Conservation (phyloP, 441 rosid species). For the Corymbia citriodora region DNA sequence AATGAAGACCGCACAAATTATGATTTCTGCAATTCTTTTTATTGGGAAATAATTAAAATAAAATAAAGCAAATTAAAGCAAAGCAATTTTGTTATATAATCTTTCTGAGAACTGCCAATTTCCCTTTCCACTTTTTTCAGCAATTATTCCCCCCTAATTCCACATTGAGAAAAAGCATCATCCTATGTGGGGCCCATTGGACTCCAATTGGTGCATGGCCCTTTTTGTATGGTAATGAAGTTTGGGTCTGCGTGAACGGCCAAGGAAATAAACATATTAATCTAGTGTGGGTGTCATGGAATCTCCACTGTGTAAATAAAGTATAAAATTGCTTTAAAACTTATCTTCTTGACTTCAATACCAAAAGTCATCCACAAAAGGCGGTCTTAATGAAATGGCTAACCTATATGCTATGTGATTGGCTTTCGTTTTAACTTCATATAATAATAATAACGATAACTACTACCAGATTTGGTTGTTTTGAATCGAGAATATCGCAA, state of each 20-base stretch:
- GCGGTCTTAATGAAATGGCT: background rate
- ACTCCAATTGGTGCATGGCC: background rate
- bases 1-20: background rate
- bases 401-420: background rate
- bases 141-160: background rate
- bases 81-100: background rate
- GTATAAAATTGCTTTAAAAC: background rate
- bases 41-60: background rate
- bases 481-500: background rate
- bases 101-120: background rate
- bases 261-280: background rate
- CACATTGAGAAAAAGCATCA: background rate
- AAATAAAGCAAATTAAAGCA: background rate
- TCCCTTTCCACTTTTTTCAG: background rate
- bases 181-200: background rate
- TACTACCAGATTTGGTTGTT: background rate
- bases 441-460: background rate
- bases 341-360: background rate
- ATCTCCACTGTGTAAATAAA: background rate
- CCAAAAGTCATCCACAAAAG: background rate
- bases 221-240: background rate
- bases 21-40: background rate
- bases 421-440: background rate
- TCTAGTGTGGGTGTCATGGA: background rate
- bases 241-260: background rate